phyloP scores from a whole-genome alignment of 2,329 filamentous ascomycete species.

The Penicillium brasilianum region DNA sequence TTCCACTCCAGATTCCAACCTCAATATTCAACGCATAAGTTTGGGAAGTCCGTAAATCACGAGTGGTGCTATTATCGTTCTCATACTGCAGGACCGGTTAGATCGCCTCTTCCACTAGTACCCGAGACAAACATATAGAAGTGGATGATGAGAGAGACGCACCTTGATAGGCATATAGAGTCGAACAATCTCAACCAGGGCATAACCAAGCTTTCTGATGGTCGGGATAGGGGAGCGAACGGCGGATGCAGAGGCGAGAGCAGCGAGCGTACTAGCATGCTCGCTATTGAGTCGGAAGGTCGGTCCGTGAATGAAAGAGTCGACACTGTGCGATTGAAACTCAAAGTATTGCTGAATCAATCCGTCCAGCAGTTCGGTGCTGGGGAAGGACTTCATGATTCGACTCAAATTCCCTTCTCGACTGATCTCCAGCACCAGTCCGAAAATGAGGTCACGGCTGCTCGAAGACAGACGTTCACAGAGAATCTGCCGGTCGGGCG shows the following conservation, averaged over 20 bases:
- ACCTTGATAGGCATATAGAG: conserved; percentile 62
- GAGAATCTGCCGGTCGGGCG: conserved; percentile 27
- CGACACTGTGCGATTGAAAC: conserved; percentile 32
- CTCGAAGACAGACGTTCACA: conserved; percentile 32
- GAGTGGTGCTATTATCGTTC: conserved; percentile 55
- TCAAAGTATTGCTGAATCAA: conserved; percentile 48
- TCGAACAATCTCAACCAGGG: conserved; percentile 48
- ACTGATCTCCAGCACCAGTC: conserved; percentile 66
- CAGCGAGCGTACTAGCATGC: conserved; percentile 44
- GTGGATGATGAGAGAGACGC: too few relatives aligned
- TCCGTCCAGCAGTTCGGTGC: conserved; percentile 46
- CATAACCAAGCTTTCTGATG: conserved; percentile 49
- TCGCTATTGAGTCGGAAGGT: conserved; percentile 46
- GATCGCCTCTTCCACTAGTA: too few relatives aligned
- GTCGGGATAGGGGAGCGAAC: conserved; percentile 45
- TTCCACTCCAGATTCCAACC: conserved; percentile 64
- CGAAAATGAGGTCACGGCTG: conserved; percentile 66
- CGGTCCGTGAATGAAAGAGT: conserved; percentile 52
- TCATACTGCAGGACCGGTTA: conserved; percentile 29
- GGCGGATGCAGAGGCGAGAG: conserved; percentile 46
- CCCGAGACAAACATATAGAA: too few relatives aligned
- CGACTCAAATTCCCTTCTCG: conserved; percentile 58
- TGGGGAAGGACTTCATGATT: conserved; percentile 53
- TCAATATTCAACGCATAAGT: conserved; percentile 57
- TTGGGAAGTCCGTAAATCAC: conserved; percentile 59